Base-by-base conservation (phyloP, 2,329 filamentous ascomycete species). In the Colletotrichum sp. region DNA sequence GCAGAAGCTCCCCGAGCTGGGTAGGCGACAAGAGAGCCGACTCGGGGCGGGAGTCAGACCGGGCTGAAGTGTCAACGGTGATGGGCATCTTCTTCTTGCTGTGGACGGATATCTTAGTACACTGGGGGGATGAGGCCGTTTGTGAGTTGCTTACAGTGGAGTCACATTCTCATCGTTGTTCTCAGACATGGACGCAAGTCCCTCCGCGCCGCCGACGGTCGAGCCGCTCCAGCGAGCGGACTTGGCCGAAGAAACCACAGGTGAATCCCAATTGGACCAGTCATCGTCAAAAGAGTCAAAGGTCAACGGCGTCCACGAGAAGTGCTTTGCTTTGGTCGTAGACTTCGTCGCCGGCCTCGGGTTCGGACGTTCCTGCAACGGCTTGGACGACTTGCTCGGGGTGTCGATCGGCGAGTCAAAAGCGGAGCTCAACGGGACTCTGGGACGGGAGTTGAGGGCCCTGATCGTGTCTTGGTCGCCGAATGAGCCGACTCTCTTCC, bases 251-350 rank as follows among this genome's bases (percentile, higher is more conserved):
- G 91, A 90, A 39, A 85, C 86, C n/a, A 71, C 48, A 57, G 88
- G 87, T 22, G 87, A 88, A 76, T 93, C 92, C 91, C 92, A 93
- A 82, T 89, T 93, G 9, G 90, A 88, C 92, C 91, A 93, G 82
- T 92, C 91, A 78, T 88, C 90, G 79, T 92, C 91, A 77, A 90
- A 85, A 59, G 87, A 86, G 77, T 92, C 90, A 64, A 91, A 87
- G 3, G 88, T 88, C 65, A 92, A 84, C 3, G 90, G 90, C 25
- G 89, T 91, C 90, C 89, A 92, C 27, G 91, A 92, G 80, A 90
- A 92, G 74, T 87, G 89, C 81, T 92, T 92, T 68, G 83, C 81
- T 80, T 85, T 87, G 12, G 75, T 77, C 22, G 65, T 69, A 19
- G 74, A 73, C 78, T 87, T 89, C 36, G 85, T 79, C 74, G 84